A percentile compares a stretch with the other conserved stretches of the same genome.
Evolutionary conservation across 176 grass and related monocot species (phyloP).

Genomic region (Oryza officinalis): DNA sequence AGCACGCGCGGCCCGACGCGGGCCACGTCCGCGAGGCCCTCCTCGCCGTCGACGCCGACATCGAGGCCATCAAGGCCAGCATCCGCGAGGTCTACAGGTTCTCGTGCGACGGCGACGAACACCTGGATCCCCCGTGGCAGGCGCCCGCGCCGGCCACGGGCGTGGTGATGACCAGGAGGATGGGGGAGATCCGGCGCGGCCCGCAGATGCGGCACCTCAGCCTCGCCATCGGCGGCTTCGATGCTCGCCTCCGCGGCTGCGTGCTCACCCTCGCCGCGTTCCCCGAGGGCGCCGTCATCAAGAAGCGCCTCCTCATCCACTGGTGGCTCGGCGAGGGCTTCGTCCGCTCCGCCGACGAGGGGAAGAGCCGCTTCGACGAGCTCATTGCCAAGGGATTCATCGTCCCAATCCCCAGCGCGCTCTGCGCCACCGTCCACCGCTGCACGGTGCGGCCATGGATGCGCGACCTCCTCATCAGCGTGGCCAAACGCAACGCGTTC

Average conservation of each 20-base stretch:
- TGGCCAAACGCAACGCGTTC: constrained; percentile 32
- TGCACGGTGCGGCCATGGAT: constrained; percentile 42
- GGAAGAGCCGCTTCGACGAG: constrained; percentile 22
- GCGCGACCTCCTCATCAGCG: not conserved
- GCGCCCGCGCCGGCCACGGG: no score
- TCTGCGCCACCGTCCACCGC: constrained; percentile 5
- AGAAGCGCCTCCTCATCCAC: constrained; percentile 48
- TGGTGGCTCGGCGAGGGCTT: constrained; percentile 59
- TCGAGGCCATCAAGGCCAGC: not conserved
- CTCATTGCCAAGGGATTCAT: constrained; percentile 32
- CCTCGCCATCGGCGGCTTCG: constrained; percentile 23
- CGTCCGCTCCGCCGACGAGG: constrained; percentile 7
- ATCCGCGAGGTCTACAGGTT: not conserved
- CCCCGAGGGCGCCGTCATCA: constrained; percentile 44
- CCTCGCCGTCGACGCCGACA: not conserved
- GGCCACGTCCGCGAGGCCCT: not conserved
- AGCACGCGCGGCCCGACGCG: not conserved
- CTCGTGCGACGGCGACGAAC: not conserved
- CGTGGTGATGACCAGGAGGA: not conserved
- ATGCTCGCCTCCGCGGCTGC: constrained; percentile 1
- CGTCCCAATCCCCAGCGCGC: not conserved
- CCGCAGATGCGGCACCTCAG: constrained; percentile 24
- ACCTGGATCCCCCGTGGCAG: no score
- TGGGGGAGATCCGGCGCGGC: not conserved
- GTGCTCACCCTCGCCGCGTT: constrained; percentile 49